Evolutionary conservation across 179 eudicot species (phyloP).

Genomic region (Beta macrorhiza): DNA sequence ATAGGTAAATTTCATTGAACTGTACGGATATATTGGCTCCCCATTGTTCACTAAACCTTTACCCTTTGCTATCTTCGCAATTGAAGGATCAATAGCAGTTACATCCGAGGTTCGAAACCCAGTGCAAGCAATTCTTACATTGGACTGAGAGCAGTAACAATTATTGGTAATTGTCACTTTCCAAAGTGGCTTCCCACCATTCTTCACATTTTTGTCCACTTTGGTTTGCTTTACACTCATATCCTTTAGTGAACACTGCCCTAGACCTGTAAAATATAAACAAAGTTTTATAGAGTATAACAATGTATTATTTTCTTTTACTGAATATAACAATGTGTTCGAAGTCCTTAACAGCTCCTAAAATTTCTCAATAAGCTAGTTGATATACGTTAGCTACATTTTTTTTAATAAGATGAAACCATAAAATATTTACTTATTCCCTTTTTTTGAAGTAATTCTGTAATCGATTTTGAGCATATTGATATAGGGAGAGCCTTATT

Average conservation of each 20-base stretch:
- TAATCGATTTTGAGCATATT: no score
- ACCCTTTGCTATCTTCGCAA: constrained; percentile 17
- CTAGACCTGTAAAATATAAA: constrained; percentile 17
- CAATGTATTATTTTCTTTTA: no score
- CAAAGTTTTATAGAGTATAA: not conserved
- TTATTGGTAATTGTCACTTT: constrained; percentile 33
- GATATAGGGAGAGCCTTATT: no score
- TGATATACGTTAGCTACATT: no score
- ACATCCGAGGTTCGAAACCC: constrained; percentile 27
- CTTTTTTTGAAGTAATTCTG: no score
- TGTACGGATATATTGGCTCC: constrained; percentile 29
- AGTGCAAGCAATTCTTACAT: constrained; percentile 25
- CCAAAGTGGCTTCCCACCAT: constrained; percentile 24
- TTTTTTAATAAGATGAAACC: no score
- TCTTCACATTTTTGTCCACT: constrained; percentile 5
- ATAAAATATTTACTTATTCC: no score
- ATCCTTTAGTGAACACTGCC: constrained; percentile 27
- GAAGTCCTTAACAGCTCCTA: no score
- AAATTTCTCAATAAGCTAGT: no score
- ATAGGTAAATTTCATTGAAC: constrained; percentile 30
- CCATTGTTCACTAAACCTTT: constrained; percentile 28
- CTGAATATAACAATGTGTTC: no score
- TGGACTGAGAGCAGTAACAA: constrained; percentile 33
- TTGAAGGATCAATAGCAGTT: constrained; percentile 22
- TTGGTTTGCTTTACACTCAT: constrained; percentile 27